Conservation (phyloP, 2,329 filamentous ascomycete species). For the Fusarium pseudonygamai region DNA sequence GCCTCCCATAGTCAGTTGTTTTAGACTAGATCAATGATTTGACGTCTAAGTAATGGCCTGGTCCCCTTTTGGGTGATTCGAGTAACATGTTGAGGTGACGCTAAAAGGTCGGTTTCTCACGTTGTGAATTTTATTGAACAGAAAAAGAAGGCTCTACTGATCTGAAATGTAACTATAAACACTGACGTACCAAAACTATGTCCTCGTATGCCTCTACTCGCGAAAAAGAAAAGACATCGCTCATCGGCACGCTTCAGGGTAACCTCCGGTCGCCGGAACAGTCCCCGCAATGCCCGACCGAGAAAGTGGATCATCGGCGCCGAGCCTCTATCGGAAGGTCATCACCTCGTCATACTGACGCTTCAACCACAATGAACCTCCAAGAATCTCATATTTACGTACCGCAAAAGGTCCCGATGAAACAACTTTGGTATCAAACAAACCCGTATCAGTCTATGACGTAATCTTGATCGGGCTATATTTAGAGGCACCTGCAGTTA, state of each 20-base stretch:
- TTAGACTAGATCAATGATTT: not conserved
- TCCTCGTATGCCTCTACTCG: too few relatives aligned
- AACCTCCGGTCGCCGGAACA: not conserved
- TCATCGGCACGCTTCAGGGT: not conserved
- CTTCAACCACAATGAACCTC: not conserved
- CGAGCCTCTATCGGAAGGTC: constrained; percentile 11
- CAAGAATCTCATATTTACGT: not conserved
- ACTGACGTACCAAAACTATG: too few relatives aligned
- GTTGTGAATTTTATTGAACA: not conserved
- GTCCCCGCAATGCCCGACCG: not conserved
- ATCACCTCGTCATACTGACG: constrained; percentile 36
- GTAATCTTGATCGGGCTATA: not conserved
- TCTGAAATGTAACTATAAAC: too few relatives aligned
- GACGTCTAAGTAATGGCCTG: accelerated
- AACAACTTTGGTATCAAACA: not conserved
- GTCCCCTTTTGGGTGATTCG: accelerated
- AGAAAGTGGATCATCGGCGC: constrained; percentile 15
- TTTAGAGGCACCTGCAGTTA: not conserved
- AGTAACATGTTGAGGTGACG: accelerated
- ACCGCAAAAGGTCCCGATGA: not conserved
- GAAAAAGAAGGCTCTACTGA: too few relatives aligned
- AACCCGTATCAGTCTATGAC: constrained; percentile 20
- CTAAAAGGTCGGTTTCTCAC: too few relatives aligned
- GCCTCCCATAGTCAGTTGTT: not conserved
- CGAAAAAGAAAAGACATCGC: too few relatives aligned